phyloP scores from a whole-genome alignment of 192 early-diverging fungal genomes.

The Linnemannia schmuckeri region DNA sequence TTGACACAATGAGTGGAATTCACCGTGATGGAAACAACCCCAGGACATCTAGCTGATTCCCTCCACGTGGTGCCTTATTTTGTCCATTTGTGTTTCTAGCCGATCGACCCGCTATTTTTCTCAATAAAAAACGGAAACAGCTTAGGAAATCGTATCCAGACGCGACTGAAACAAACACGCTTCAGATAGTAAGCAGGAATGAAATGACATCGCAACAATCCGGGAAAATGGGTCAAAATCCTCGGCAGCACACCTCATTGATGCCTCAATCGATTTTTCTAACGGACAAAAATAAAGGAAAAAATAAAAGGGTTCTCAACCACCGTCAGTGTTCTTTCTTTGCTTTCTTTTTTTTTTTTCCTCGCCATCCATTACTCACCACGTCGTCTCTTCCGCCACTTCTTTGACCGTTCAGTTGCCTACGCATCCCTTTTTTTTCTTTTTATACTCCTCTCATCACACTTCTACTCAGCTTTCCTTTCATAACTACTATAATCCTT shows the following conservation, averaged over 20 bases:
- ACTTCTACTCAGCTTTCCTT: not conserved
- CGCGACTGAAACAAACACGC: constrained; percentile 8
- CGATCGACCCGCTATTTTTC: not conserved
- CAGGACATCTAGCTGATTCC: not conserved
- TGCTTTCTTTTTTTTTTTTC: not conserved
- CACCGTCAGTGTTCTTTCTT: not conserved
- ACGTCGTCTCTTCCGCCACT: not conserved
- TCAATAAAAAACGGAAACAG: not conserved
- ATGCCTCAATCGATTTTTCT: not conserved
- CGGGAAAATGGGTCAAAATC: not conserved
- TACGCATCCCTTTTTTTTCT: not conserved
- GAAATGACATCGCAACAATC: not conserved
- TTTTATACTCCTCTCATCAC: too few species aligned
- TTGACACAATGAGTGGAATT: not conserved
- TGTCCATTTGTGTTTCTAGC: not conserved
- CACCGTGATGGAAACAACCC: not conserved
- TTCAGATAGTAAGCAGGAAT: not conserved
- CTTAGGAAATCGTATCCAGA: not conserved
- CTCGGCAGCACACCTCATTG: not conserved
- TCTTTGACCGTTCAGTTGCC: not conserved
- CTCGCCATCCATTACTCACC: not conserved
- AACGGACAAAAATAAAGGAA: not conserved
- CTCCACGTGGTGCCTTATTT: not conserved
- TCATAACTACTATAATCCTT: not conserved
- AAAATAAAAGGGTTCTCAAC: not conserved